These are phyloP conservation scores for Kregervanrija fluxuum DNA, from an alignment of 805 yeast species.

Conservation along the genomic window DNA sequence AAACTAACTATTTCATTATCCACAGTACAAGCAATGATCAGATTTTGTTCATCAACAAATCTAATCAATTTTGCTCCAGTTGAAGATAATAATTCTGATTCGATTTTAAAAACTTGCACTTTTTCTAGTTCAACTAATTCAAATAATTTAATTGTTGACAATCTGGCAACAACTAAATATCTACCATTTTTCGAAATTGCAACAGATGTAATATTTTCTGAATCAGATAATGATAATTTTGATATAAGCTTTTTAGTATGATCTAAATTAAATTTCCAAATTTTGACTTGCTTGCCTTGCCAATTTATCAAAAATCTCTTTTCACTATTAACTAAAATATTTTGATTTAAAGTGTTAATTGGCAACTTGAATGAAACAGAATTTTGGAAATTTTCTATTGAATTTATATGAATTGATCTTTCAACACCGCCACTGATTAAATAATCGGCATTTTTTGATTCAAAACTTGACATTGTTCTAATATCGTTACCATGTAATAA, in stretches of 20 bases:
- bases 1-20: slow-evolving; percentile 45
- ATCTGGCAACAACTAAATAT: slow-evolving; percentile 64
- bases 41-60: slow-evolving; percentile 35
- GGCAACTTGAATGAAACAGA: slow-evolving; percentile 70
- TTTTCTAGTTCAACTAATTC: slow-evolving; percentile 38
- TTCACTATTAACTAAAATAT: slow-evolving; percentile 33
- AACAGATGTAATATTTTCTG: slow-evolving; percentile 70
- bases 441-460: slow-evolving; percentile 58
- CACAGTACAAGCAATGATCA: slow-evolving; percentile 43
- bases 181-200: slow-evolving; percentile 59
- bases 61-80: slow-evolving; percentile 50
- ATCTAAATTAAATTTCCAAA: slow-evolving; percentile 53
- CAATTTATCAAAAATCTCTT: slow-evolving; percentile 60
- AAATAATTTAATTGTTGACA: slow-evolving; percentile 62
- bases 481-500: slow-evolving; percentile 83
- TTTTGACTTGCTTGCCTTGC: slow-evolving; percentile 74
- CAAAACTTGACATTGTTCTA: slow-evolving; percentile 65
- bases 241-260: slow-evolving; percentile 51
- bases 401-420: slow-evolving; percentile 56
- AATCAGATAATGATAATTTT: slow-evolving; percentile 61
- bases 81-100: slow-evolving; percentile 32
- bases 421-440: slow-evolving; percentile 84
- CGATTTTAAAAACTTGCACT: slow-evolving; percentile 44
- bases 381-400: slow-evolving; percentile 59
- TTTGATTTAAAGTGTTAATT: slow-evolving; percentile 25